A percentile compares a stretch with the other conserved stretches of the same genome.
Evolutionary conservation across 805 yeast species (phyloP).

Genomic region (Kazachstania viticola): DNA sequence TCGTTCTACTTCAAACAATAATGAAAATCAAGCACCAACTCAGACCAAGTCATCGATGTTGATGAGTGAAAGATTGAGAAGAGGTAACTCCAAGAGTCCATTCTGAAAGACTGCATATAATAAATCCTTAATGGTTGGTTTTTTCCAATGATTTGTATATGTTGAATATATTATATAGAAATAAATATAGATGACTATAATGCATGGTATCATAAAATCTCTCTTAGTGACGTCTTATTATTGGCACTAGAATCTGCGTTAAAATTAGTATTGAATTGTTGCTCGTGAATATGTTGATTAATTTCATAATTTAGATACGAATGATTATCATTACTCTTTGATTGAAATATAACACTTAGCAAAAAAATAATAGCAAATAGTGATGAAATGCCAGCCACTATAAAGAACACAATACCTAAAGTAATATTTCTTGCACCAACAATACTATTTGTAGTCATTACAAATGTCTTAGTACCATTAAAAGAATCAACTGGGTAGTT

Average conservation of each 20-base stretch:
- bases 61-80: constrained; percentile 24
- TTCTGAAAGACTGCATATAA: constrained; percentile 1
- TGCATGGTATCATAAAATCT: too few relatives aligned
- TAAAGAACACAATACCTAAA: constrained; percentile 73
- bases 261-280: too few relatives aligned
- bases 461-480: constrained; percentile 78
- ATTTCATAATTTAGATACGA: constrained; percentile 36
- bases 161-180: too few relatives aligned
- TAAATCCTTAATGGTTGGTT: too few relatives aligned
- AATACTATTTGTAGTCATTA: constrained; percentile 68
- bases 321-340: constrained; percentile 71
- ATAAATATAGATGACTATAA: too few relatives aligned
- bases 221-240: too few relatives aligned
- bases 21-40: background rate
- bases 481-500: constrained; percentile 74
- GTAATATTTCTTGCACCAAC: constrained; percentile 82
- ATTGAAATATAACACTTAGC: constrained; percentile 67
- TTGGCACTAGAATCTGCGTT: too few relatives aligned
- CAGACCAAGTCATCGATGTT: constrained; percentile 11
- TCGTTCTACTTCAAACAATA: background rate
- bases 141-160: too few relatives aligned
- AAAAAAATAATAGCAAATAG: constrained; percentile 65
- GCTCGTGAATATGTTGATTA: too few relatives aligned
- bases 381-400: constrained; percentile 71
- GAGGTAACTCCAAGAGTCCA: constrained; percentile 10